Conservation (phyloP, 495 filamentous ascomycete species). For the Letharia columbiana region DNA sequence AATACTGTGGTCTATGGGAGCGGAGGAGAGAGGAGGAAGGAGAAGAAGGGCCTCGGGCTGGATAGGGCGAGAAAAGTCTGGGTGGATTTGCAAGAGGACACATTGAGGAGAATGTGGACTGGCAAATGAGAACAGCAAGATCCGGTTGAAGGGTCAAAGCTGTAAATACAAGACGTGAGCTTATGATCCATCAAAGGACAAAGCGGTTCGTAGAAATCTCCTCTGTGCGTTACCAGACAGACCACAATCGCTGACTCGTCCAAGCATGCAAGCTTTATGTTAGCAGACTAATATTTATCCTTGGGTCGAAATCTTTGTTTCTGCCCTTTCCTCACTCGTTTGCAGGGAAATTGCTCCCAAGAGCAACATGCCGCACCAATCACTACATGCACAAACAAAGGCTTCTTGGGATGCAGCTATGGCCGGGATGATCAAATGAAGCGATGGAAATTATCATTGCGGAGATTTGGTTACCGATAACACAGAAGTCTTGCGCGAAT, state of each 20-base stretch:
- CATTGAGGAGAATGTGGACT: conserved; percentile 18
- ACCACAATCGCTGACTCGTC: neutral
- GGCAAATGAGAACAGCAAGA: conserved; percentile 11
- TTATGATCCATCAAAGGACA: neutral
- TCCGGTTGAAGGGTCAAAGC: neutral
- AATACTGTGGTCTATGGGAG: conserved; percentile 18
- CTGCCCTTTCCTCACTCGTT: too few species aligned
- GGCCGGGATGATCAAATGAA: neutral
- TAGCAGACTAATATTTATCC: neutral
- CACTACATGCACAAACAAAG: neutral
- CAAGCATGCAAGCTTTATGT: neutral
- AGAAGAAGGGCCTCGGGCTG: conserved; percentile 8
- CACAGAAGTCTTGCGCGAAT: too few species aligned
- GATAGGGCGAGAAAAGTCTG: conserved; percentile 4
- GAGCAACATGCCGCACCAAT: neutral
- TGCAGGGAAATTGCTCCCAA: too few species aligned
- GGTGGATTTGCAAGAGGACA: conserved; percentile 12
- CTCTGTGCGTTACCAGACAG: neutral
- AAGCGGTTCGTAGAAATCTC: neutral
- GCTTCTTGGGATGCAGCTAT: neutral
- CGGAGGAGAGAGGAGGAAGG: conserved; percentile 13
- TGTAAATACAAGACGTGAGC: neutral
- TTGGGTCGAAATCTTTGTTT: neutral
- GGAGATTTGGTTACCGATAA: too few species aligned
- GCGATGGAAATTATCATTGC: neutral